phyloP scores from a whole-genome alignment of 139 green algal genomes.

The Mesotaenium endlicherianum region DNA sequence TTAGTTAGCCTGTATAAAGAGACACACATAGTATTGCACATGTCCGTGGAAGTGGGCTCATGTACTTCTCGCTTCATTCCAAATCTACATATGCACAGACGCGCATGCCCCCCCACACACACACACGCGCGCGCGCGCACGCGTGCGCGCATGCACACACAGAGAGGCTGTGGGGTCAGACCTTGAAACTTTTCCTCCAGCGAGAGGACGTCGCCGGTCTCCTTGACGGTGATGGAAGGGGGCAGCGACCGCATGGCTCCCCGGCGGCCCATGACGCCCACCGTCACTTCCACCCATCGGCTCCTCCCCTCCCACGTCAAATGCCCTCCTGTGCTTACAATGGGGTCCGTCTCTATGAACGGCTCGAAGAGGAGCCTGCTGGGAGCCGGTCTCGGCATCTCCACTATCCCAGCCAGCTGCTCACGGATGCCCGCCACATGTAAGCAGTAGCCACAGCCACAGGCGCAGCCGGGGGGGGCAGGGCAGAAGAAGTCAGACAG shows the following conservation, averaged over 20 bases:
- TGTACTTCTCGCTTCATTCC: too few relatives aligned
- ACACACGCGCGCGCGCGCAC: not conserved
- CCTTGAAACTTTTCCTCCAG: slow-evolving; percentile 66
- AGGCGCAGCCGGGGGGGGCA: not conserved
- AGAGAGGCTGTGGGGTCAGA: not conserved
- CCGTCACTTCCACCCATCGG: slow-evolving; percentile 64
- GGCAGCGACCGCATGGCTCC: slow-evolving; percentile 56
- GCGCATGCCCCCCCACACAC: not conserved
- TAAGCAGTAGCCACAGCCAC: not conserved
- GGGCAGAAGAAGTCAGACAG: not conserved
- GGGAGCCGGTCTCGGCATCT: slow-evolving; percentile 41
- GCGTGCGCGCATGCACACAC: not conserved
- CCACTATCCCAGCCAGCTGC: slow-evolving; percentile 31
- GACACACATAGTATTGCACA: too few relatives aligned
- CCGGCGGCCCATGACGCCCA: slow-evolving; percentile 58
- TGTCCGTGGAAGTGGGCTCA: too few relatives aligned
- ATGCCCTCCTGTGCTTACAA: slow-evolving; percentile 22
- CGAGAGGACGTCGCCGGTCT: slow-evolving; percentile 52
- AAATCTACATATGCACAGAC: not conserved
- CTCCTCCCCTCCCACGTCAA: slow-evolving; percentile 57
- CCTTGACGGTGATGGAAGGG: slow-evolving; percentile 56
- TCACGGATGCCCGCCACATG: not conserved
- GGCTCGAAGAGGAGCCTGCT: slow-evolving; percentile 60
- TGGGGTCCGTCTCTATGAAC: slow-evolving; percentile 60
- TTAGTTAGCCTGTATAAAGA: too few relatives aligned